Conservation (phyloP, 768 basidiomycete species). For the Mycena galopus region DNA sequence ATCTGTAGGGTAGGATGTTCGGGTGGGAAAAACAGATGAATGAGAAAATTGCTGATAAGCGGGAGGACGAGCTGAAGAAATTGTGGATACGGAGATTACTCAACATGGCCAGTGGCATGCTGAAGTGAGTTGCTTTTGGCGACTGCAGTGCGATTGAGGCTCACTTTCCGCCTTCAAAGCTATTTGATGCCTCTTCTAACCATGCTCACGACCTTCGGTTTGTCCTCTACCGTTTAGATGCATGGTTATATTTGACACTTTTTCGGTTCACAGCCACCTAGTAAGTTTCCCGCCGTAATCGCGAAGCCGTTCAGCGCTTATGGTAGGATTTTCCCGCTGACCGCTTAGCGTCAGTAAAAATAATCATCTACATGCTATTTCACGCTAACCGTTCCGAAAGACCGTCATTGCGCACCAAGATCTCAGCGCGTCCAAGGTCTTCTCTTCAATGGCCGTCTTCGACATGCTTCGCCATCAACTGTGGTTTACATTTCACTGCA, state of each 20-base stretch:
- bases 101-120: conserved; percentile 57
- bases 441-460: conserved; percentile 72
- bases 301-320: not conserved
- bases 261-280: conserved; percentile 20
- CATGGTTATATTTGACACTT: not conserved
- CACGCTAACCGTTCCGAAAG: conserved; percentile 34
- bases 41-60: conserved; percentile 64
- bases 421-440: conserved; percentile 59
- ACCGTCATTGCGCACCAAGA: conserved; percentile 56
- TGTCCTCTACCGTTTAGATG: not conserved
- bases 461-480: conserved; percentile 69
- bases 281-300: conserved; percentile 5
- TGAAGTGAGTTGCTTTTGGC: conserved; percentile 52
- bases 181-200: conserved; percentile 70
- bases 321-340: not conserved
- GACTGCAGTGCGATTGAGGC: not conserved
- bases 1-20: conserved; percentile 55
- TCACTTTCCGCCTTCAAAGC: conserved; percentile 48
- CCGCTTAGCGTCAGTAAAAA: conserved; percentile 28
- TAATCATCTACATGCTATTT: not conserved
- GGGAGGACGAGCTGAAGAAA: conserved; percentile 68
- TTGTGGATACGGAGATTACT: conserved; percentile 67
- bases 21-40: conserved; percentile 74
- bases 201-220: conserved; percentile 74
- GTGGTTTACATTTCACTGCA: conserved; percentile 49